Evolutionary conservation across 2,329 filamentous ascomycete genomes (phyloP).

Genomic region (Fusarium continuum): DNA sequence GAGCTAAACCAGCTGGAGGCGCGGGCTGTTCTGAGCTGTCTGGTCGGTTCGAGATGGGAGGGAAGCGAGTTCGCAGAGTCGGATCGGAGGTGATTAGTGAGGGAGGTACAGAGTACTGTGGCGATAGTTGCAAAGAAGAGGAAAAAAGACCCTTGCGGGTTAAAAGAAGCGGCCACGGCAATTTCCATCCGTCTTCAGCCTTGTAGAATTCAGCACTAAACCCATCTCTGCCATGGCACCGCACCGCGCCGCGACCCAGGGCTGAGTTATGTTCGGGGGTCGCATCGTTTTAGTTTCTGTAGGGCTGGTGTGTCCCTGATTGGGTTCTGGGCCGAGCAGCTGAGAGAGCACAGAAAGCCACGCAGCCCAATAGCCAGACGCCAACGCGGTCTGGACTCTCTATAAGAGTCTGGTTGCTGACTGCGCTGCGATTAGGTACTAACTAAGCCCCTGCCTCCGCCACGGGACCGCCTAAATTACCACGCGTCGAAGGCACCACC

Average conservation of each 20-base stretch:
- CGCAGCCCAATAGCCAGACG: slow-evolving; percentile 25
- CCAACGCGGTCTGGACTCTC: slow-evolving; percentile 29
- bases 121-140: neutral
- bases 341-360: slow-evolving; percentile 28
- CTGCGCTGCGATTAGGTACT: slow-evolving; percentile 6
- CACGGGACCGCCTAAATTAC: slow-evolving; percentile 12
- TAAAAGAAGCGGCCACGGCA: slow-evolving; percentile 3
- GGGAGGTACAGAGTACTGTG: too few relatives aligned
- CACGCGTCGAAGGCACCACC: slow-evolving; percentile 2
- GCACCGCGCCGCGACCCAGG: neutral
- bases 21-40: neutral
- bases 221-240: slow-evolving; percentile 17
- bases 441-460: slow-evolving; percentile 12
- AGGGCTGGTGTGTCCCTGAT: slow-evolving; percentile 31
- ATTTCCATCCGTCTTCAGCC: slow-evolving; percentile 20
- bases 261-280: slow-evolving; percentile 17
- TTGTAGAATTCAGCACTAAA: slow-evolving; percentile 24
- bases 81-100: neutral
- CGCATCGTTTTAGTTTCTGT: slow-evolving; percentile 21
- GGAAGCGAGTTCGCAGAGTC: neutral
- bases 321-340: slow-evolving; percentile 20
- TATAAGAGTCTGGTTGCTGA: neutral
- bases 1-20: slow-evolving; percentile 7
- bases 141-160: slow-evolving; percentile 2
- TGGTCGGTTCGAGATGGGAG: neutral